phyloP scores from a whole-genome alignment of 352 stramenopile genomes.

The Elongisporangium anandrum region DNA sequence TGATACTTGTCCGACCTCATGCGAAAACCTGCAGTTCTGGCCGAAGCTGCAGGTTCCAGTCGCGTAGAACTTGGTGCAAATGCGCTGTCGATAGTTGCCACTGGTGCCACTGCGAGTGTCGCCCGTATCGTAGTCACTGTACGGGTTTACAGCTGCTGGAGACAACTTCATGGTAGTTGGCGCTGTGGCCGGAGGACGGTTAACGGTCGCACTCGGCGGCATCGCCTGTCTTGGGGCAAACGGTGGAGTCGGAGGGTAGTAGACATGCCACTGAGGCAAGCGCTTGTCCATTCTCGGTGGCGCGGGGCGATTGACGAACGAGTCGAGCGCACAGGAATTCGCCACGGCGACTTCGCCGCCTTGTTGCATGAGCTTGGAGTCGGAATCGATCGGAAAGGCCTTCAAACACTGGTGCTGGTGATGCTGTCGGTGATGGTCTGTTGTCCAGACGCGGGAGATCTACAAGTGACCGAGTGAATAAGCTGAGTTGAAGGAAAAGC shows the following conservation, averaged over 20 bases:
- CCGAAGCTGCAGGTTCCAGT: conserved; percentile 46
- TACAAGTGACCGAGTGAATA: neutral
- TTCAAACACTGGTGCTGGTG: neutral
- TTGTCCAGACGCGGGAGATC: conserved; percentile 4
- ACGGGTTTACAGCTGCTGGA: neutral
- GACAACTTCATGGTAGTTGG: neutral
- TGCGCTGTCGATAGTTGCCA: neutral
- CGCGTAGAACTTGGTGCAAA: conserved; percentile 40
- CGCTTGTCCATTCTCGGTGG: conserved; percentile 9
- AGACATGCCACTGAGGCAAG: conserved; percentile 13
- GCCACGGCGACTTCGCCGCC: conserved; percentile 37
- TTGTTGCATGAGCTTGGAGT: conserved; percentile 17
- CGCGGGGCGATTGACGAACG: conserved; percentile 12
- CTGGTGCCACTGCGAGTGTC: conserved; percentile 3
- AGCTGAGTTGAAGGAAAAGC: neutral
- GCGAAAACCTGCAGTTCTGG: conserved; percentile 50
- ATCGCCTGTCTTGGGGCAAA: neutral
- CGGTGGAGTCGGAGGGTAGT: conserved; percentile 6
- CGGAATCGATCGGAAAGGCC: neutral
- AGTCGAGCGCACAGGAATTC: conserved; percentile 18
- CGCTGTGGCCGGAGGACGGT: neutral
- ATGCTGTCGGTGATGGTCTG: neutral
- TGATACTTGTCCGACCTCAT: conserved; percentile 17
- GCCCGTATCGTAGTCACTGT: conserved; percentile 2
- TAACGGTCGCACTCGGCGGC: neutral